These are phyloP conservation scores for Penicillium glabrum DNA, from an alignment of 2,329 filamentous ascomycete genomes.

Conservation along the genomic window DNA sequence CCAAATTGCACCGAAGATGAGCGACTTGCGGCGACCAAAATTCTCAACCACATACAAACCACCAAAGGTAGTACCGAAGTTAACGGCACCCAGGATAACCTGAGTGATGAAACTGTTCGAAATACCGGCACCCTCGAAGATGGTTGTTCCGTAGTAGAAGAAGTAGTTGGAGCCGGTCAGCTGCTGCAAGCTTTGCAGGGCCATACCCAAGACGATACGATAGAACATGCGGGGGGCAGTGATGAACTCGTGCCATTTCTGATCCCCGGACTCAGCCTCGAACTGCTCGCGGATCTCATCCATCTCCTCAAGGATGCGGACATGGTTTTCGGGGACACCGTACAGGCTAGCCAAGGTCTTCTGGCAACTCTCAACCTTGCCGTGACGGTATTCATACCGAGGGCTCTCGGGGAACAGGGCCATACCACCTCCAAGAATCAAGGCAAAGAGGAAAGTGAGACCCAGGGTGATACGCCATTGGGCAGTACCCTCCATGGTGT, in stretches of 20 bases:
- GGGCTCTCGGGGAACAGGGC: constrained; percentile 58
- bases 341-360: constrained; percentile 56
- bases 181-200: constrained; percentile 46
- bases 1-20: constrained; percentile 66
- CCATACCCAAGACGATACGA: constrained; percentile 43
- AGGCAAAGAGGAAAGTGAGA: constrained; percentile 57
- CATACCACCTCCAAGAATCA: constrained; percentile 57
- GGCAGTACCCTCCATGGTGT: constrained; percentile 40
- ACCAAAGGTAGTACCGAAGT: constrained; percentile 65
- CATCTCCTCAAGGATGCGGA: constrained; percentile 54
- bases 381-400: constrained; percentile 58
- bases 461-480: constrained; percentile 55
- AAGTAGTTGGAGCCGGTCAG: constrained; percentile 49
- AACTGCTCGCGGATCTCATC: constrained; percentile 58
- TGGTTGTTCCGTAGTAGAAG: constrained; percentile 54
- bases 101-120: constrained; percentile 63
- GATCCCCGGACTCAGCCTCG: constrained; percentile 50
- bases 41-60: constrained; percentile 69
- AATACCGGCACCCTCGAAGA: constrained; percentile 65
- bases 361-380: constrained; percentile 52
- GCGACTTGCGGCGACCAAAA: constrained; percentile 66
- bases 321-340: constrained; percentile 55
- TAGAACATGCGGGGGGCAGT: constrained; percentile 49
- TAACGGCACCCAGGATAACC: constrained; percentile 66
- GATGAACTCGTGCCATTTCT: constrained; percentile 44